These are phyloP conservation scores for Prunus davidiana DNA, from an alignment of 306 rosid genomes.

Conservation along the genomic window DNA sequence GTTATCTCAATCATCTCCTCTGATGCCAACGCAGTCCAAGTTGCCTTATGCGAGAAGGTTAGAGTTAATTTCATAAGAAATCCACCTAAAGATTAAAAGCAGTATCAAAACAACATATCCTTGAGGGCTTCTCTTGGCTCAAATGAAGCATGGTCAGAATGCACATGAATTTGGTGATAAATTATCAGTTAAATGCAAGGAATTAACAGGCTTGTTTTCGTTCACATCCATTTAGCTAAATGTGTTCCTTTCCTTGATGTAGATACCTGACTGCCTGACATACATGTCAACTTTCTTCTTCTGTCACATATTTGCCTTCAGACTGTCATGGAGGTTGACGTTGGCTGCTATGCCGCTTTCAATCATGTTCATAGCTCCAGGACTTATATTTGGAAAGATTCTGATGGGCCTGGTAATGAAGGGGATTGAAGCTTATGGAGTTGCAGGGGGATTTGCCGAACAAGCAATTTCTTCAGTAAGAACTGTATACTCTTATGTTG, in stretches of 20 bases:
- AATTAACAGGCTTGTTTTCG: not conserved
- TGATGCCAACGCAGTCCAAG: slow-evolving; percentile 79
- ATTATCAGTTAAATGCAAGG: not conserved
- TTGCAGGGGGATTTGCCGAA: slow-evolving; percentile 82
- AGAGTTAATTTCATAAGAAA: slow-evolving; percentile 1
- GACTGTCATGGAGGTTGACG: slow-evolving; percentile 74
- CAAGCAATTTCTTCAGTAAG: slow-evolving; percentile 87
- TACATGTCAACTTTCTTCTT: slow-evolving; percentile 78
- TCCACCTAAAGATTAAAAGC: not conserved
- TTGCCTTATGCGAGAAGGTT: slow-evolving; percentile 81
- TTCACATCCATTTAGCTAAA: not conserved
- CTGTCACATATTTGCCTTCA: slow-evolving; percentile 85
- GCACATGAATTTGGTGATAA: not conserved
- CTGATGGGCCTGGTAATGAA: slow-evolving; percentile 74
- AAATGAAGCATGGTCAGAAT: not conserved
- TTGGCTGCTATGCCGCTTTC: slow-evolving; percentile 84
- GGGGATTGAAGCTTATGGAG: slow-evolving; percentile 84
- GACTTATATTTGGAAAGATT: slow-evolving; percentile 66
- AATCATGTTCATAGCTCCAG: slow-evolving; percentile 71
- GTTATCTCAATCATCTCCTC: slow-evolving; percentile 76
- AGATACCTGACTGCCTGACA: slow-evolving; percentile 82
- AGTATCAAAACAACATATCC: not conserved
- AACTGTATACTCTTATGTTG: slow-evolving; percentile 79
- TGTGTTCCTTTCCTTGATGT: slow-evolving; percentile 17
- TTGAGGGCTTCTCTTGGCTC: not conserved